phyloP scores from a whole-genome alignment of 2,329 filamentous ascomycete species.

The Xylaria sp. region DNA sequence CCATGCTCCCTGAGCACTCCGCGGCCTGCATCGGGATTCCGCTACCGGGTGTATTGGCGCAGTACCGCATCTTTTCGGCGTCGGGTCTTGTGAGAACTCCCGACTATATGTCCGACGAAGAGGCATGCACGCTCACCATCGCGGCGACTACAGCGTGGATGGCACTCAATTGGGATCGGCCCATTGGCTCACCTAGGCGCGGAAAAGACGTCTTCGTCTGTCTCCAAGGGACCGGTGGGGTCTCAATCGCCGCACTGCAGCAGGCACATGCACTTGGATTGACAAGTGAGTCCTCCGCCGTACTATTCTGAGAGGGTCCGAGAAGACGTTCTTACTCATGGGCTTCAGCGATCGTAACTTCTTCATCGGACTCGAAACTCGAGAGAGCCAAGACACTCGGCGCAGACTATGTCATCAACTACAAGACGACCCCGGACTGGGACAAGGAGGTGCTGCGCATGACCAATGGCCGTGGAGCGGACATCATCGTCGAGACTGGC shows the following conservation, averaged over 20 bases:
- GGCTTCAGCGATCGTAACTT: constrained; percentile 52
- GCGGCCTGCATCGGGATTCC: constrained; percentile 2
- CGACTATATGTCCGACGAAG: not conserved
- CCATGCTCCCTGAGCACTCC: not conserved
- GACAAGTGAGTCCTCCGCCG: not conserved
- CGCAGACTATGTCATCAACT: constrained; percentile 55
- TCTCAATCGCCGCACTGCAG: constrained; percentile 3
- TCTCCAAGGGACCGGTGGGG: not conserved
- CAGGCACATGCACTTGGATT: constrained; percentile 9
- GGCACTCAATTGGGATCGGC: constrained; percentile 13
- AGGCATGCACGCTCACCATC: constrained; percentile 4
- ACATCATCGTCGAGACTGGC: constrained; percentile 48
- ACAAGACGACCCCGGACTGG: constrained; percentile 53
- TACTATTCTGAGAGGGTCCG: too few species aligned
- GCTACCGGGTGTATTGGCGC: not conserved
- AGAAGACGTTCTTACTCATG: too few species aligned
- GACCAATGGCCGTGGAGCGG: constrained; percentile 52
- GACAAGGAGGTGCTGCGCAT: constrained; percentile 49
- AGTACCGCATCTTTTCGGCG: constrained; percentile 9
- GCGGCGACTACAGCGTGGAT: constrained; percentile 11
- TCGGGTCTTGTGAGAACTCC: not conserved
- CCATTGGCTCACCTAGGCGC: not conserved
- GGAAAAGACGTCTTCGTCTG: not conserved
- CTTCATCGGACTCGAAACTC: constrained; percentile 57
- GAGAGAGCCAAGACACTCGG: constrained; percentile 45